Evolutionary conservation across 2,329 filamentous ascomycete genomes (phyloP).

Genomic region (Ceratocystis papillata): DNA sequence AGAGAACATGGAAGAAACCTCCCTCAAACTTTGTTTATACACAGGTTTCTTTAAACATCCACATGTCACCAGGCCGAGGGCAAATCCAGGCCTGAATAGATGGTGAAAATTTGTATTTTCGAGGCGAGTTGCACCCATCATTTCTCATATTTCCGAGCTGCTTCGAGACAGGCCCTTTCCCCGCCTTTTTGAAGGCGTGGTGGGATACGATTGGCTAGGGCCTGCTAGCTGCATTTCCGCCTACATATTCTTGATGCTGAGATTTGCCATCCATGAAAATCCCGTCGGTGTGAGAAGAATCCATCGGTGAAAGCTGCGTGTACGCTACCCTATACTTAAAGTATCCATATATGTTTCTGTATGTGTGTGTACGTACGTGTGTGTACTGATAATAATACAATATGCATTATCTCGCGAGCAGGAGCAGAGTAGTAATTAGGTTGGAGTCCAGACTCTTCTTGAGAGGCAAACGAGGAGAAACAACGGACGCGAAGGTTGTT

Average conservation of each 20-base stretch:
- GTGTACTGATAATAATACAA: neutral
- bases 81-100: neutral
- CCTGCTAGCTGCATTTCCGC: constrained; percentile 2
- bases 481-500: too few species aligned
- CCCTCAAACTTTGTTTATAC: constrained; percentile 7
- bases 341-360: neutral
- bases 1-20: neutral
- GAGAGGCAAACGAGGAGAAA: neutral
- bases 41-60: neutral
- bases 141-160: neutral
- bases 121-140: neutral
- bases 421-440: neutral
- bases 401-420: neutral
- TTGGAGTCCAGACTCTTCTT: neutral
- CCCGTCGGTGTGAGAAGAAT: constrained; percentile 1
- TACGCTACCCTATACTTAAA: neutral
- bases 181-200: constrained; percentile 6
- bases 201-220: constrained; percentile 1
- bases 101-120: neutral
- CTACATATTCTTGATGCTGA: constrained; percentile 3
- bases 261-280: constrained; percentile 13
- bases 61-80: neutral
- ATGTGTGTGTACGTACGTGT: neutral
- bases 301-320: constrained; percentile 2
- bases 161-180: neutral